Base-by-base conservation (phyloP, 352 stramenopile genomes). In the Thraustochytrium striatum region DNA sequence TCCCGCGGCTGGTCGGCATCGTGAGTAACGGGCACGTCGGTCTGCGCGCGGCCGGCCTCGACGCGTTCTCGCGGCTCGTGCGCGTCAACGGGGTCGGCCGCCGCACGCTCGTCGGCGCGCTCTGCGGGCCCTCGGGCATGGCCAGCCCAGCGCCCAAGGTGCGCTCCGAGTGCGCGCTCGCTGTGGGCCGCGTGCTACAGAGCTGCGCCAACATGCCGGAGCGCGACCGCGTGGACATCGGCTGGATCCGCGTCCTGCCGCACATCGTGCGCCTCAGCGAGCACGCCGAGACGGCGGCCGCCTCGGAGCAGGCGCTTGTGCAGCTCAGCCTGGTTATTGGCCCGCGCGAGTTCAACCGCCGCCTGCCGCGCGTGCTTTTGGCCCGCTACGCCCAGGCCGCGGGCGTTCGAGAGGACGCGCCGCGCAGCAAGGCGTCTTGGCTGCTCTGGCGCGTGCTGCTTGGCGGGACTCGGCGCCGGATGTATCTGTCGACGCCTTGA, bases 61-160 rank as follows among this genome's bases (percentile, higher is more conserved):
- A 75, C 52, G 65, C 65, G 19, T 43, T 75, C 25, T 19, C 19
- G 1, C 2, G 65, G 25, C 52, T 75, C 44, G 44, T 75, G 28
- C 33, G 41, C 19, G 19, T 61, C 65, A 30, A 43, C 5, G 65
- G 65, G 11, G 41, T 75, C 35, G 65, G 65, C 0, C 44, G 65
- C 44, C n/a, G n/a, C n/a, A 75, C 61, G 65, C 65, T 75, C 36
- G 65, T 75, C 5, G 30, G 65, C n/a, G 65, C 65, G 35, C 50
- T 75, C 13, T 75, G 65, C 25, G 36, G 65, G 2, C 30, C 43
- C 25, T 19, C 44, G 0, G 65, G 65, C 7, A 39, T 75, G 11
- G 68, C 32, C 52, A 75, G 47, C 36, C 11, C 44, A 8, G 39
- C 11, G 1, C 5, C 52, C 19, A 9, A 32, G 2, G 65, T 61